A percentile compares a stretch with the other conserved stretches of the same genome.
Evolutionary conservation across 176 grass and related monocot genomes (phyloP).

Genomic region (Raddia guianensis): DNA sequence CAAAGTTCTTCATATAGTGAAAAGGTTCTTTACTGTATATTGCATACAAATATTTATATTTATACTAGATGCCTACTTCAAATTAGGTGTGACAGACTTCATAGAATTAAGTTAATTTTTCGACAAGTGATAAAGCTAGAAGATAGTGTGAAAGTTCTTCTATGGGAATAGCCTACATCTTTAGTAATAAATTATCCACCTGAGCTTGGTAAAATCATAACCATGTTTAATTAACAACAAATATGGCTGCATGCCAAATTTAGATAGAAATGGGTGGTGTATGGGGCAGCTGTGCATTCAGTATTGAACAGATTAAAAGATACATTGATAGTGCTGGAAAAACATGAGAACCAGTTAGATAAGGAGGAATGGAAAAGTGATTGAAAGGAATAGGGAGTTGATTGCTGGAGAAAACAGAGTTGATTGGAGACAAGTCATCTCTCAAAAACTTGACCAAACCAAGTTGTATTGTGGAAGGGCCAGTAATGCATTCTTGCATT

Average conservation of each 20-base stretch:
- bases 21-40: background rate
- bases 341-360: background rate
- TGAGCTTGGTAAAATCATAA: background rate
- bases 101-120: background rate
- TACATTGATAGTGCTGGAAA: background rate
- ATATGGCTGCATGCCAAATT: background rate
- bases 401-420: background rate
- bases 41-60: background rate
- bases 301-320: background rate
- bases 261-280: background rate
- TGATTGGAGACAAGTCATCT: background rate
- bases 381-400: constrained; percentile 4
- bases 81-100: background rate
- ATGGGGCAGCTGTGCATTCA: background rate
- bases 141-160: background rate
- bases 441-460: constrained; percentile 4
- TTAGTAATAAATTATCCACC: background rate
- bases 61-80: background rate
- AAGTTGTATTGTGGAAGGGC: background rate
- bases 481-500: constrained; percentile 21
- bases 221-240: background rate
- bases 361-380: background rate
- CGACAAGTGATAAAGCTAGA: background rate
- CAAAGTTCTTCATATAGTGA: background rate
- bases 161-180: background rate